Percentiles rank a stretch among this genome's conserved stretches.
Conservation (phyloP, 1,284 basidiomycete genomes). For the Schizopora paradoxa region DNA sequence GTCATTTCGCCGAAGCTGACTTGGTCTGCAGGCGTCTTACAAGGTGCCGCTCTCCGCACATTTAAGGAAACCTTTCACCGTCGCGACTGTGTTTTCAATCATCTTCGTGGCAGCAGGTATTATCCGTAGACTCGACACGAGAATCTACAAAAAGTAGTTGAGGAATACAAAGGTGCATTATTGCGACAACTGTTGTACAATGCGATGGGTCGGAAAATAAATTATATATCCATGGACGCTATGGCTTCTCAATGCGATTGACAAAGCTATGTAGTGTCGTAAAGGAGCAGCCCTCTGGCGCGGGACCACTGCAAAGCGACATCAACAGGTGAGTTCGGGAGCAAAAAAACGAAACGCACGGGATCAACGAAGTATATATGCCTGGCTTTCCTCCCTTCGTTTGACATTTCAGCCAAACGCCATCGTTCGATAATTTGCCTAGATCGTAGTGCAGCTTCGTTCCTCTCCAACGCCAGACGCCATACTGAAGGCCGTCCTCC, state of each 20-base stretch:
- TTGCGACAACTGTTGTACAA: no score
- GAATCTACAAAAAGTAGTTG: slow-evolving; percentile 12
- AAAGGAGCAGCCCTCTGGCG: slow-evolving; percentile 13
- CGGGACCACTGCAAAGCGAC: slow-evolving; percentile 9
- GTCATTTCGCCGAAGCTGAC: slow-evolving; percentile 17
- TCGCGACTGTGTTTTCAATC: slow-evolving; percentile 60
- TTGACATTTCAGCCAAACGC: slow-evolving; percentile 48
- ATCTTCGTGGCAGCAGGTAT: slow-evolving; percentile 59
- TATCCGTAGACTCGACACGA: slow-evolving; percentile 58
- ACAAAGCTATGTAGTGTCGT: slow-evolving; percentile 17
- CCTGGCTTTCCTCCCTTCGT: slow-evolving; percentile 33
- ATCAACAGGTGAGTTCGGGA: not conserved
- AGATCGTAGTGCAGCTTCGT: slow-evolving; percentile 51
- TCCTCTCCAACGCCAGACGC: slow-evolving; percentile 50
- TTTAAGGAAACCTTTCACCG: slow-evolving; percentile 78
- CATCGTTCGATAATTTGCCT: slow-evolving; percentile 38
- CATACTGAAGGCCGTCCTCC: slow-evolving; percentile 34
- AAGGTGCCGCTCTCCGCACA: slow-evolving; percentile 70
- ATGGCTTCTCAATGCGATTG: slow-evolving; percentile 5
- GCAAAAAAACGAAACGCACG: slow-evolving; percentile 33
- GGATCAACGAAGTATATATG: slow-evolving; percentile 43
- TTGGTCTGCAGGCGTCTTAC: slow-evolving; percentile 69
- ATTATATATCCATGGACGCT: not conserved
- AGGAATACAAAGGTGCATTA: not conserved
- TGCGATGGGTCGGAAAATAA: no score